Percentiles rank a stretch among this genome's conserved stretches.
Evolutionary conservation across 1,139 yeast genomes (phyloP).

Genomic region (Pichia sp.): DNA sequence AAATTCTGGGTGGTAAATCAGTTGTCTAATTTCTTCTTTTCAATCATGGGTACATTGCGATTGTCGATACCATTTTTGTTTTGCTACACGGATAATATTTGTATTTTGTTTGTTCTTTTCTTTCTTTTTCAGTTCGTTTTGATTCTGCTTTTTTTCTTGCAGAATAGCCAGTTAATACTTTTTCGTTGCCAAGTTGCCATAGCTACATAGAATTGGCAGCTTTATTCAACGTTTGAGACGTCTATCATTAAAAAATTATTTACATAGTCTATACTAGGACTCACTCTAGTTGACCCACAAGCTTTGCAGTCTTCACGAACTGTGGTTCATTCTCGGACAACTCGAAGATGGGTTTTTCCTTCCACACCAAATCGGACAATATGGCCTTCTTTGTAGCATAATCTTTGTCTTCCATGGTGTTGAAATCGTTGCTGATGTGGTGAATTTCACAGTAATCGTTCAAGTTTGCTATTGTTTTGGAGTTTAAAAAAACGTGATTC

Average conservation of each 20-base stretch:
- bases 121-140: neutral
- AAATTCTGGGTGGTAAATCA: neutral
- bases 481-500: conserved; percentile 14
- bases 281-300: conserved; percentile 14
- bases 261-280: neutral
- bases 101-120: neutral
- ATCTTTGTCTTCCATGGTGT: conserved; percentile 6
- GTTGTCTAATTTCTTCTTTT: neutral
- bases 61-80: neutral
- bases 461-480: conserved; percentile 15
- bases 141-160: neutral
- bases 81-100: conserved; percentile 7
- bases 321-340: conserved; percentile 16
- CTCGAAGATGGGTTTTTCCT: conserved; percentile 14
- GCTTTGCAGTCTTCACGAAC: conserved; percentile 22
- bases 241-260: neutral
- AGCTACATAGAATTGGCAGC: neutral
- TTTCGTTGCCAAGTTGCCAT: neutral
- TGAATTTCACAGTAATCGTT: conserved; percentile 26
- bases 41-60: neutral
- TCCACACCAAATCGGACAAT: conserved; percentile 22
- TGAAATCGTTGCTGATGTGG: conserved; percentile 17
- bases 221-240: neutral
- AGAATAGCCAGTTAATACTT: neutral
- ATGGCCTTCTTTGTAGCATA: conserved; percentile 15